Base-by-base conservation (phyloP, 225 moss, liverwort and hornwort genomes). In the Pleurozium schreberi region DNA sequence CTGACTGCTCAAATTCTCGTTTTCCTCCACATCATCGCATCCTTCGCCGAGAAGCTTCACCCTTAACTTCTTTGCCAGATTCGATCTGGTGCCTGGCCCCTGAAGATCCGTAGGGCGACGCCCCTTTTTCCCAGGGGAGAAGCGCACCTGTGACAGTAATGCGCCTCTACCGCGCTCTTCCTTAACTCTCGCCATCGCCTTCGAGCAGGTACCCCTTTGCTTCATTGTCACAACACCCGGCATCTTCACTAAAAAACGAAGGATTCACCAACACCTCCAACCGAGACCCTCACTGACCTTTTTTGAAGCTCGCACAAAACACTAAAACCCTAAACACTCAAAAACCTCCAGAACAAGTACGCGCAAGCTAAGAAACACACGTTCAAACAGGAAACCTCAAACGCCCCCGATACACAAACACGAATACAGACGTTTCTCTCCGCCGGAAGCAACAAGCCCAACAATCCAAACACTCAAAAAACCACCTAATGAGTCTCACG, bases 141-240 rank as follows among this genome's bases (percentile, higher is more conserved):
- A 81, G 21, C 89, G 84, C 67, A 89, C 88, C 62, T 91, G 90
- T 77, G 87, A 81, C 71, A 88, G 59, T 85, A 88, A 68, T 73
- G 84, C 86, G 43, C 80, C 88, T 23, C 90, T 42, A 15, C 87
- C 90, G 5, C 85, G 76, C 88, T 94, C 92, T 26, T 91, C 89
- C 85, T 85, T 88, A 12, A 82, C 78, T 85, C 87, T 88, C 53
- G 84, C 85, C 90, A 92, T 75, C 4, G 89, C 88, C 85, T 92
- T 92, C 59, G 88, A 90, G 69, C 80, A 62, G 10, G 12, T 69
- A 68, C 92, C 86, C 88, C 85, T 84, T 43, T 88, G 25, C 87
- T 90, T 94, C 92, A 94, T 94, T 31, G 88, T 91, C 49, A 90
- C 84, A 40, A 92, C 40, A 10, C 93, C 93, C 75, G 93, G 92